phyloP scores from a whole-genome alignment of 2,329 filamentous ascomycete species.

The Fusarium mangiferae region DNA sequence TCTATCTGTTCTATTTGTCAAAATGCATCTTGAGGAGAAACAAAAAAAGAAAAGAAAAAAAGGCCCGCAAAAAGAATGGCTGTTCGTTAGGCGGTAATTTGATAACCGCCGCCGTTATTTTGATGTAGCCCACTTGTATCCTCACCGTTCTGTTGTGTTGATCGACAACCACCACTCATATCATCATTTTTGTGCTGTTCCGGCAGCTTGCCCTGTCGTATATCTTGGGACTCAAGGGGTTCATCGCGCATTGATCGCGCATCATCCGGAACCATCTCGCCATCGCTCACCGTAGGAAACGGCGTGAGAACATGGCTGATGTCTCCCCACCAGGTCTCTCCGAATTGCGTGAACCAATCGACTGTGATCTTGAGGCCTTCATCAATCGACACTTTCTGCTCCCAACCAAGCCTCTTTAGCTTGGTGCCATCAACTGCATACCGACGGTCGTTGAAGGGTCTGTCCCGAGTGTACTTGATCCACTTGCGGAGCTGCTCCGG shows the following conservation, averaged over 20 bases:
- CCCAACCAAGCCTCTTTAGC: conserved; percentile 74
- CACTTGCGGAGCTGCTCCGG: conserved; percentile 68
- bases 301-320: conserved; percentile 75
- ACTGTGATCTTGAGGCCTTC: conserved; percentile 73
- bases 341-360: conserved; percentile 75
- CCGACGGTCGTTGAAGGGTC: conserved; percentile 80
- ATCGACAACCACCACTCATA: conserved; percentile 14
- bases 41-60: not conserved
- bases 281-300: conserved; percentile 69
- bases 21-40: not conserved
- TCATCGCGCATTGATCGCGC: conserved; percentile 50
- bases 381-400: conserved; percentile 72
- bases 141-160: conserved; percentile 14
- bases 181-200: conserved; percentile 23
- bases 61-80: not conserved
- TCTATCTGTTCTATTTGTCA: conserved; percentile 1
- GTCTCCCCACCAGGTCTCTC: conserved; percentile 77
- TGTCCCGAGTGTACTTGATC: conserved; percentile 80
- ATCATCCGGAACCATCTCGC: conserved; percentile 65
- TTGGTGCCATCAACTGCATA: conserved; percentile 79
- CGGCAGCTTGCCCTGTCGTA: conserved; percentile 25
- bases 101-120: conserved; percentile 1
- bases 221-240: conserved; percentile 43
- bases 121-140: conserved; percentile 10
- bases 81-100: conserved; percentile 18